phyloP scores from a whole-genome alignment of 2,329 filamentous ascomycete genomes.

The Neonectria punicea region DNA sequence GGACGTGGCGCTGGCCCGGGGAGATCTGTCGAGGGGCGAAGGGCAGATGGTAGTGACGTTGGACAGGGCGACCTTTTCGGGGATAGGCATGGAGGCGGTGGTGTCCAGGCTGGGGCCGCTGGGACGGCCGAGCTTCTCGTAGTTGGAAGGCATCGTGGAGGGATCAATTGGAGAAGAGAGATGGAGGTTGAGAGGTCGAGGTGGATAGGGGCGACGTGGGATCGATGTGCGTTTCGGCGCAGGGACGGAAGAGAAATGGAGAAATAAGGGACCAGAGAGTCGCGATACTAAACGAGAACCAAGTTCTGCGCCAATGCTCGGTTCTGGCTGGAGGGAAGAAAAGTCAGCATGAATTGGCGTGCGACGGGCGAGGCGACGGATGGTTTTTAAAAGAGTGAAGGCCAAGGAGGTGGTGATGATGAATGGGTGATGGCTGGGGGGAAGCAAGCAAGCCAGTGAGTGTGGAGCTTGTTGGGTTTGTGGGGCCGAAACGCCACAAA shows the following conservation, averaged over 20 bases:
- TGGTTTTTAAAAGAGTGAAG: neutral
- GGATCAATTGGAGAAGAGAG: conserved; percentile 9
- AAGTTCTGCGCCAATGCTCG: neutral
- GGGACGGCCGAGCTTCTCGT: conserved; percentile 41
- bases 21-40: conserved; percentile 35
- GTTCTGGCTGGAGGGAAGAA: neutral
- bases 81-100: conserved; percentile 34
- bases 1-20: conserved; percentile 52
- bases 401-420: neutral
- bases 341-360: neutral
- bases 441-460: neutral
- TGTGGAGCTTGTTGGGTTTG: neutral
- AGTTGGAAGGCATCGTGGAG: conserved; percentile 40
- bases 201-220: neutral
- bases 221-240: conserved; percentile 13
- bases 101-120: conserved; percentile 37
- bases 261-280: neutral
- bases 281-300: neutral
- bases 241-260: neutral
- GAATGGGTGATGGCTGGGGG: neutral
- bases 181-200: neutral
- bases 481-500: neutral
- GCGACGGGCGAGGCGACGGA: neutral
- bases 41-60: conserved; percentile 37
- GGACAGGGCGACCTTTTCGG: conserved; percentile 46